Evolutionary conservation across 2,329 filamentous ascomycete genomes (phyloP).

Genomic region (Pseudocercospora vitis): DNA sequence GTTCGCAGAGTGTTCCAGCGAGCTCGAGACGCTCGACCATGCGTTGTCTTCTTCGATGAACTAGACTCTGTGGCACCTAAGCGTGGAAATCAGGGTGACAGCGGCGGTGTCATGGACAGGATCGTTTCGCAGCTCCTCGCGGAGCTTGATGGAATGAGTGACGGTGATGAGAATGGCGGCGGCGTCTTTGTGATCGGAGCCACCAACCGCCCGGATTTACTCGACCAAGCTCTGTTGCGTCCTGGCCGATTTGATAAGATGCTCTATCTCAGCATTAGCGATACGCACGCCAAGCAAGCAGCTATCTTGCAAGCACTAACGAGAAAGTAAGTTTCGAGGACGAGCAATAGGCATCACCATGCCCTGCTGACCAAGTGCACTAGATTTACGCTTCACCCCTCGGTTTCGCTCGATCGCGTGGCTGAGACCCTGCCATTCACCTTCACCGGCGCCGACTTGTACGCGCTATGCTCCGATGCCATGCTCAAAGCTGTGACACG

Average conservation of each 20-base stretch:
- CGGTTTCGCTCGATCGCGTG: constrained; percentile 72
- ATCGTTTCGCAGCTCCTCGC: constrained; percentile 94
- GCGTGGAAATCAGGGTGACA: constrained; percentile 94
- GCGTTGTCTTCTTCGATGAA: constrained; percentile 92
- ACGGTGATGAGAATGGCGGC: constrained; percentile 75
- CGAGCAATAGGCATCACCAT: background rate
- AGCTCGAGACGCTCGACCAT: constrained; percentile 80
- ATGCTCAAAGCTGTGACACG: constrained; percentile 99
- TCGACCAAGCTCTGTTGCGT: constrained; percentile 84
- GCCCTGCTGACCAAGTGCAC: constrained; percentile 9
- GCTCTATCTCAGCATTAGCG: constrained; percentile 93
- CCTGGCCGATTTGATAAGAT: constrained; percentile 97
- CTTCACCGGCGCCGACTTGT: constrained; percentile 96
- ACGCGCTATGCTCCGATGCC: constrained; percentile 93
- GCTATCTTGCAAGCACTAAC: constrained; percentile 93
- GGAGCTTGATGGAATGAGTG: constrained; percentile 96
- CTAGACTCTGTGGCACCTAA: constrained; percentile 93
- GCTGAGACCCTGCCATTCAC: constrained; percentile 83
- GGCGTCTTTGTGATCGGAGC: constrained; percentile 97
- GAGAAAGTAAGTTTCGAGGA: constrained; percentile 68
- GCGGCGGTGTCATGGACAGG: constrained; percentile 95
- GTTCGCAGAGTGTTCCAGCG: constrained; percentile 86
- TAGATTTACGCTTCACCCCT: constrained; percentile 81
- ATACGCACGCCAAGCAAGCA: constrained; percentile 94
- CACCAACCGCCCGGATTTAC: constrained; percentile 88